These are phyloP conservation scores for Candida schatavii DNA, from an alignment of 805 yeast genomes.

Conservation along the genomic window DNA sequence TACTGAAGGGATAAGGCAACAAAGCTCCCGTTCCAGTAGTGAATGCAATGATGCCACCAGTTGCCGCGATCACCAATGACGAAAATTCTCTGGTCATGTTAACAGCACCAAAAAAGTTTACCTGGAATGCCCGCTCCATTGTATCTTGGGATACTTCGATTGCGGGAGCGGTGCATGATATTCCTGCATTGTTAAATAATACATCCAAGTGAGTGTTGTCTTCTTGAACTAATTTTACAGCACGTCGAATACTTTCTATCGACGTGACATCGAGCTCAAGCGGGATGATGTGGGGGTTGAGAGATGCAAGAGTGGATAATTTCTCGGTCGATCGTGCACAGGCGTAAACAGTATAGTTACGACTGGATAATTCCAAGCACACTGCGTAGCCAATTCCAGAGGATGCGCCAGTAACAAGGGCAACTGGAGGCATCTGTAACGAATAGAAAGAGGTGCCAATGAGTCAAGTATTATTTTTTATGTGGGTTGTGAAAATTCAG, in stretches of 20 bases:
- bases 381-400: conserved; percentile 49
- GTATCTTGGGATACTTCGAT: conserved; percentile 27
- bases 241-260: conserved; percentile 21
- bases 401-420: conserved; percentile 49
- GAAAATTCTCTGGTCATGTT: conserved; percentile 31
- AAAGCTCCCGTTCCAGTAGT: conserved; percentile 33
- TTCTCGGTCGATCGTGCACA: conserved; percentile 27
- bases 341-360: conserved; percentile 39
- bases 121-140: conserved; percentile 22
- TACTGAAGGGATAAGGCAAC: conserved; percentile 30
- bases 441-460: too few species aligned
- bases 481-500: too few species aligned
- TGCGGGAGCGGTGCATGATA: conserved; percentile 21
- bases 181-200: conserved; percentile 44
- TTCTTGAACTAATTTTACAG: conserved; percentile 18
- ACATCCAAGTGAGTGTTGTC: conserved; percentile 30
- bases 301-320: conserved; percentile 25
- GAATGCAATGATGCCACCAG: conserved; percentile 33
- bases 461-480: too few species aligned
- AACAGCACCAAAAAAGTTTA: conserved; percentile 40
- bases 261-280: conserved; percentile 35
- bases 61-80: conserved; percentile 25
- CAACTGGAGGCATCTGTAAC: conserved; percentile 16
- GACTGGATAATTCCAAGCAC: conserved; percentile 39
- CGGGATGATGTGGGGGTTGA: conserved; percentile 22